A percentile compares a stretch with the other conserved stretches of the same genome.
Evolutionary conservation across 1,284 basidiomycete genomes (phyloP).

Genomic region (Exsudoporus floridanus): DNA sequence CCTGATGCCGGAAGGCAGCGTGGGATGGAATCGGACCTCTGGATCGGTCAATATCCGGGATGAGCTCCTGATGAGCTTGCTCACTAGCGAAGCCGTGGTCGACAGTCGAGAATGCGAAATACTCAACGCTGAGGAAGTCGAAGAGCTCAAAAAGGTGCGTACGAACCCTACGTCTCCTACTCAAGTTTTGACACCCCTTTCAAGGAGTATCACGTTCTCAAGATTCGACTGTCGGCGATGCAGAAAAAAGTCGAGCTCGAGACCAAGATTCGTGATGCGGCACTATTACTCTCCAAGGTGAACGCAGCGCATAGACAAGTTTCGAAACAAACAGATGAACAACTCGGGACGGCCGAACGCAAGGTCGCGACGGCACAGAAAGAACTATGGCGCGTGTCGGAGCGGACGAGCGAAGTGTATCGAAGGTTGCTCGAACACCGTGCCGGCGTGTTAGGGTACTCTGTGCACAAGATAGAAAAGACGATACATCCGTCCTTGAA

Average conservation of each 20-base stretch:
- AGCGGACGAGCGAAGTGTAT: constrained; percentile 59
- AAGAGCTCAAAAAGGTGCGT: constrained; percentile 84
- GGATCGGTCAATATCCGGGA: constrained; percentile 57
- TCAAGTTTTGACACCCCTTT: constrained; percentile 2
- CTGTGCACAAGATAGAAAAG: constrained; percentile 66
- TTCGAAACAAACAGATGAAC: constrained; percentile 67
- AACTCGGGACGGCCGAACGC: constrained; percentile 64
- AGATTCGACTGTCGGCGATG: constrained; percentile 59
- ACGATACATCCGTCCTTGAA: constrained; percentile 43
- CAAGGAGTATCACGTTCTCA: constrained; percentile 69
- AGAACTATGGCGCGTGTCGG: constrained; percentile 65
- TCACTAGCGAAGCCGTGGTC: constrained; percentile 85
- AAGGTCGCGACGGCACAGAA: constrained; percentile 68
- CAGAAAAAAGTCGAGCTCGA: constrained; percentile 71
- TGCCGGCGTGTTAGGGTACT: constrained; percentile 71
- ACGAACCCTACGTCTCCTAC: neutral
- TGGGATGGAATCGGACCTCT: constrained; percentile 43
- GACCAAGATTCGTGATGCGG: constrained; percentile 80
- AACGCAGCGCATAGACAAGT: constrained; percentile 59
- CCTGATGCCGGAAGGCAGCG: constrained; percentile 36
- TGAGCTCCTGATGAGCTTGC: constrained; percentile 77
- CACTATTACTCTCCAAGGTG: constrained; percentile 64
- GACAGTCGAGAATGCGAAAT: constrained; percentile 77
- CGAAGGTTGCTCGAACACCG: constrained; percentile 71
- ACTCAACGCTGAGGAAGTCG: constrained; percentile 82